Conservation (phyloP, 208 protist genomes). For the Sergeia podlipaevii region DNA sequence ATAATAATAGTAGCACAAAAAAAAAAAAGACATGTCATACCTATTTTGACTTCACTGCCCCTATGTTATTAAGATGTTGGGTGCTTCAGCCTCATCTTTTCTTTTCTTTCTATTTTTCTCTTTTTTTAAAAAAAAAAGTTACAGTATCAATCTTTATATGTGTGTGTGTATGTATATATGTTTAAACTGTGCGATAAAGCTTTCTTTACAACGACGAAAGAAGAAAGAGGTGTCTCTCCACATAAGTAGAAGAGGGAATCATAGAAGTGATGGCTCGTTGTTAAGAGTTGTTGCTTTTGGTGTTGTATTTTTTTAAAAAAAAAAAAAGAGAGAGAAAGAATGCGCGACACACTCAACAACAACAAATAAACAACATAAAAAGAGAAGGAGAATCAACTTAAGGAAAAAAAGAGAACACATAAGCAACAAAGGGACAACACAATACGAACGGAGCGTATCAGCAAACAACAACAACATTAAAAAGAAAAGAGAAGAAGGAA, state of each 20-base stretch:
- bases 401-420: slow-evolving; percentile 12
- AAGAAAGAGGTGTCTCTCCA: background rate
- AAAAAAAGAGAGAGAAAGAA: slow-evolving; percentile 12
- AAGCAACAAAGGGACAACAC: background rate
- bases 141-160: too few species aligned
- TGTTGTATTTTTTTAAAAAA: background rate
- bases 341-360: background rate
- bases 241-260: background rate
- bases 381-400: slow-evolving; percentile 3
- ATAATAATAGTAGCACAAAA: too few species aligned
- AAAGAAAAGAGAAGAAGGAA: slow-evolving; percentile 5
- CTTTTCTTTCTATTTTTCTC: too few species aligned
- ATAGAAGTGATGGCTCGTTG: background rate
- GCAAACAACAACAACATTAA: slow-evolving; percentile 12
- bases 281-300: background rate
- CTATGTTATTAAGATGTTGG: too few species aligned
- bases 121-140: too few species aligned
- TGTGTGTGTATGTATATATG: too few species aligned
- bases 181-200: too few species aligned
- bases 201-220: background rate
- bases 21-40: too few species aligned
- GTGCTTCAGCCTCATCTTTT: too few species aligned
- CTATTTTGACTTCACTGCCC: too few species aligned
- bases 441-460: background rate
- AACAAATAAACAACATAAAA: too few species aligned